Base-by-base conservation (phyloP, 345 rosid species). In the Streptanthus diversifolius region DNA sequence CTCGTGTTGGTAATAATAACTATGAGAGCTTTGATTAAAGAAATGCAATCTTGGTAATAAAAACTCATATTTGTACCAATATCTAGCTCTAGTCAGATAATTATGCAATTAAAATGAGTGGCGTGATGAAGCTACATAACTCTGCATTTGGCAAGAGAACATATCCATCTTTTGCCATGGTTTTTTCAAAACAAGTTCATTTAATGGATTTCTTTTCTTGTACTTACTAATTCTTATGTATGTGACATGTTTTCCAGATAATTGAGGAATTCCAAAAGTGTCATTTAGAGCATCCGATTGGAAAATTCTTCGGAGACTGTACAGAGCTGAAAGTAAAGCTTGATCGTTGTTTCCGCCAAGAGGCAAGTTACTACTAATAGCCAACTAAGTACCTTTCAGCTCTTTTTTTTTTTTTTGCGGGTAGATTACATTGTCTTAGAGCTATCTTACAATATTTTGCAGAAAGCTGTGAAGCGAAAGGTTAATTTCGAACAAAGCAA, bases 401-500 rank as follows among this genome's bases (percentile, higher is more conserved):
- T 71, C 27, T 21, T 19, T 29, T 17, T 35, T 5, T 9, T 13
- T 47, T 3, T 36, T 11, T 44, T 41, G 17, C 1, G 55, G 15
- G 37, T 1, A 5, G 18, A 27, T 45, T 29, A 36, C 30, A 59
- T 45, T 69, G 21, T 44, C 75, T 76, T 54, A 18, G 52, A 45
- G 57, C 5, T 69, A 39, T 55, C 12, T 59, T 74, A 32, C 37
- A 15, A 14, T 39, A 11, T 45, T 22, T 47, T 48, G 49, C 86
- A 95, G 99, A 90, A 91, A 91, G 91, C 96, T 5, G 44, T 85
- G 66, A 93, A 93, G 84, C 79, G 98, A 32, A 93, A 89, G 89
- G 92, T 90, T 0, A 93, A 91, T 69, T 90, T 93, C 22, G 90
- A 82, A 73, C 53, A 63, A 65, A 84, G 86, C 63, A 85, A 85